Percentiles rank a stretch among this genome's conserved stretches.
phyloP scores from a whole-genome alignment of 2,329 filamentous ascomycete genomes.

The Trichoderma afroharzianum region DNA sequence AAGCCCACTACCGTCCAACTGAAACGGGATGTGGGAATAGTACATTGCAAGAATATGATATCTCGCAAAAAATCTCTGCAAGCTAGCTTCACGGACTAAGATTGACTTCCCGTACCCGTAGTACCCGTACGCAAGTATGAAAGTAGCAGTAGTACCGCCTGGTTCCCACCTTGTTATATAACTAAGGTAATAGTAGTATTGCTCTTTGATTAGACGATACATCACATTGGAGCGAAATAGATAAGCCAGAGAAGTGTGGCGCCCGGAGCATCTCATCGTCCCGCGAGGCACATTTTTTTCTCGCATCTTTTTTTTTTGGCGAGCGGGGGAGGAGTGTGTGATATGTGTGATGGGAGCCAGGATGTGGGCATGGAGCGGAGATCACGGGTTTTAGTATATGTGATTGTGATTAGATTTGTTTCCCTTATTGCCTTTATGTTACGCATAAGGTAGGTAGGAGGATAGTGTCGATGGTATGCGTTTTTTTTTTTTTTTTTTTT shows the following conservation, averaged over 20 bases:
- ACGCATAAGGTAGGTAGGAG: neutral
- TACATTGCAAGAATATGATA: neutral
- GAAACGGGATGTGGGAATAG: neutral
- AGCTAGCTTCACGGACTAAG: neutral
- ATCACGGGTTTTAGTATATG: constrained; percentile 13
- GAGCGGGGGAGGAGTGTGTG: neutral
- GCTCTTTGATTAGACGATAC: neutral
- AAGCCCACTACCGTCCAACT: neutral
- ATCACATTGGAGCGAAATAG: neutral
- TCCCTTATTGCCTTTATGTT: neutral
- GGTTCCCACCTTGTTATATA: neutral
- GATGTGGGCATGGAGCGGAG: constrained; percentile 10
- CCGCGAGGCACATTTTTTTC: neutral
- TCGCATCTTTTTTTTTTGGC: neutral
- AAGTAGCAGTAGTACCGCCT: neutral
- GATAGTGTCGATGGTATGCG: neutral
- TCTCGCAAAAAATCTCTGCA: neutral
- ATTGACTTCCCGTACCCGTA: neutral
- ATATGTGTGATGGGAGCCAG: constrained; percentile 7
- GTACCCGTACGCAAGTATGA: neutral
- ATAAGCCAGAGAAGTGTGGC: neutral
- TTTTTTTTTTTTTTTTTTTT: no score
- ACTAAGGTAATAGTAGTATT: neutral
- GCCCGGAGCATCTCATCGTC: neutral
- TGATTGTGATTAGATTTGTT: neutral